These are phyloP conservation scores for Dryas alaskensis DNA, from an alignment of 306 rosid species.

Conservation along the genomic window DNA sequence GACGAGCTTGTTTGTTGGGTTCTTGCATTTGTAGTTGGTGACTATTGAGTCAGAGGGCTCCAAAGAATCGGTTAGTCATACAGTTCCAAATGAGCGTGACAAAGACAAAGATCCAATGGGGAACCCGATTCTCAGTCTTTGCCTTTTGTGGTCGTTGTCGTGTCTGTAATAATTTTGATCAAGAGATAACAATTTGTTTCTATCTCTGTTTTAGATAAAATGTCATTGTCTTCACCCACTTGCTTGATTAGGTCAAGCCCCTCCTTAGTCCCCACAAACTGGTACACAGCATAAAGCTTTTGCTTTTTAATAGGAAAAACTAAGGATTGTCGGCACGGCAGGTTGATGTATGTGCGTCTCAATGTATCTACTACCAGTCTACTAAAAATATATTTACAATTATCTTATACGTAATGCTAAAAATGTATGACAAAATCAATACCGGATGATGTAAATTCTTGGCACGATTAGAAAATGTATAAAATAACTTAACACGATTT, in stretches of 20 bases:
- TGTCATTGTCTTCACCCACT: neutral
- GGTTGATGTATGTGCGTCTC: too few relatives aligned
- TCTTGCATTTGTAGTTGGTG: slow-evolving; percentile 2
- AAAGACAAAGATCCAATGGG: slow-evolving; percentile 2
- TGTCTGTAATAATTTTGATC: neutral
- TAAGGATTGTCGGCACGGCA: too few relatives aligned
- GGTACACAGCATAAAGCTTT: too few relatives aligned
- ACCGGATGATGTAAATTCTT: too few relatives aligned
- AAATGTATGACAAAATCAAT: too few relatives aligned
- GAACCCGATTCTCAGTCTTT: neutral
- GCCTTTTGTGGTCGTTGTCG: neutral
- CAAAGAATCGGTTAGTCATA: neutral
- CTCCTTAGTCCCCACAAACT: too few relatives aligned
- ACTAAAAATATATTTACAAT: too few relatives aligned
- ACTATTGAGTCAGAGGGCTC: neutral
- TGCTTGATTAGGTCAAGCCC: neutral
- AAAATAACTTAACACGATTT: too few relatives aligned
- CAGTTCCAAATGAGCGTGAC: neutral
- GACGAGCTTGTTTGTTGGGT: neutral
- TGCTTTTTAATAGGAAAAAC: too few relatives aligned
- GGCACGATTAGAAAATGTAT: too few relatives aligned
- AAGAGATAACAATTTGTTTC: neutral
- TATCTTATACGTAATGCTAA: too few relatives aligned
- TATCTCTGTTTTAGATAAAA: neutral
- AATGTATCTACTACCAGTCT: too few relatives aligned